phyloP scores from a whole-genome alignment of 768 basidiomycete genomes.

The Leccinellum luteum region DNA sequence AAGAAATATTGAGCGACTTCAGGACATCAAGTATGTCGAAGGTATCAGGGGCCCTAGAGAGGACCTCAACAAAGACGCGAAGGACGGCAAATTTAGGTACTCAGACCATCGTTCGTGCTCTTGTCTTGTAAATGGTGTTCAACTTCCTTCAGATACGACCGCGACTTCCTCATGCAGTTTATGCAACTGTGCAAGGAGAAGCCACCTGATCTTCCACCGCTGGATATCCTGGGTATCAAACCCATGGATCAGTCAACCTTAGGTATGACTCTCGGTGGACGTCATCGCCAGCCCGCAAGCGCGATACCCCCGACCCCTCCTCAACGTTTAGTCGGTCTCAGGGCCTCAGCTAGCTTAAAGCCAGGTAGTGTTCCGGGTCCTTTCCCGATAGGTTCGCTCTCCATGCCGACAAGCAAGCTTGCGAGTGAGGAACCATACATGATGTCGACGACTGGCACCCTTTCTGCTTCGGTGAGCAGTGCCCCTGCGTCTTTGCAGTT shows the following conservation, averaged over 20 bases:
- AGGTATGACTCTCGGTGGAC: constrained; percentile 56
- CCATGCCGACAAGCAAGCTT: constrained; percentile 51
- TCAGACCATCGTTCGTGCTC: neutral
- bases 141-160: constrained; percentile 73
- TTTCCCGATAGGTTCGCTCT: constrained; percentile 66
- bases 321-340: constrained; percentile 48
- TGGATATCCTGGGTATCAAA: constrained; percentile 90
- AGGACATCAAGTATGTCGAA: constrained; percentile 75
- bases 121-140: constrained; percentile 10
- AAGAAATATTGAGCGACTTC: constrained; percentile 80
- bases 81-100: constrained; percentile 88
- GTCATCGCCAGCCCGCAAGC: constrained; percentile 47
- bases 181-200: constrained; percentile 96
- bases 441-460: constrained; percentile 31
- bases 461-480: constrained; percentile 58
- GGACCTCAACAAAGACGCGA: constrained; percentile 80
- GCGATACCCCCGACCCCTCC: constrained; percentile 43
- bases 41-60: constrained; percentile 77
- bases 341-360: constrained; percentile 35
- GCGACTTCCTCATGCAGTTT: constrained; percentile 96
- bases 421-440: constrained; percentile 67
- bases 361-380: constrained; percentile 23
- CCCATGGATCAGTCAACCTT: constrained; percentile 57
- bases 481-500: constrained; percentile 45
- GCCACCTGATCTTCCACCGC: constrained; percentile 83